Evolutionary conservation across 345 rosid species (phyloP).

Genomic region (Brassica napus): DNA sequence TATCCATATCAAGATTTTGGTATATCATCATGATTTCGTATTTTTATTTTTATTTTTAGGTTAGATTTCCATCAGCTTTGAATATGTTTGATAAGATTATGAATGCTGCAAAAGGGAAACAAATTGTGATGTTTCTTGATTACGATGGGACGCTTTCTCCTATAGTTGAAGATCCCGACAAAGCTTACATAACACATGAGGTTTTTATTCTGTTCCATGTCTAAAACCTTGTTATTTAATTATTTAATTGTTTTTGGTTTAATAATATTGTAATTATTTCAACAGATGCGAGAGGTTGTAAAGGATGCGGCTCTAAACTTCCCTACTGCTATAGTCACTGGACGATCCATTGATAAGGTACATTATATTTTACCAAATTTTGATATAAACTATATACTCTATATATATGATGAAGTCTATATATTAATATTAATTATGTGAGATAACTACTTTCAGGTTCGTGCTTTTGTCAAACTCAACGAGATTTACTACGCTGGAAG

Average conservation of each 20-base stretch:
- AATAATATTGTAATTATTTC: not conserved
- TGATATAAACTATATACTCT: not conserved
- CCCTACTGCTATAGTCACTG: slow-evolving; percentile 95
- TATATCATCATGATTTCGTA: slow-evolving; percentile 4
- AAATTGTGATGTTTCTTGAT: slow-evolving; percentile 91
- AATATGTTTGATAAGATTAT: slow-evolving; percentile 68
- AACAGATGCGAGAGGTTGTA: slow-evolving; percentile 81
- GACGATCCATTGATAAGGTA: slow-evolving; percentile 96
- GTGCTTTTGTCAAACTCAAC: slow-evolving; percentile 69
- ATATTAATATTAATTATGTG: not conserved
- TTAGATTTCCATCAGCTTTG: slow-evolving; percentile 83
- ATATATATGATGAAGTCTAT: not conserved
- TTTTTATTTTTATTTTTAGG: slow-evolving; percentile 38
- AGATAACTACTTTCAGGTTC: slow-evolving; percentile 53
- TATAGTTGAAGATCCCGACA: slow-evolving; percentile 93
- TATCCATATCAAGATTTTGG: not conserved
- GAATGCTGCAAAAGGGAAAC: slow-evolving; percentile 65
- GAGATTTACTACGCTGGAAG: slow-evolving; percentile 95
- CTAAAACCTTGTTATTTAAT: not conserved
- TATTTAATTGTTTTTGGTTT: not conserved
- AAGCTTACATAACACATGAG: slow-evolving; percentile 83
- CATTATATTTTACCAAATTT: slow-evolving; percentile 27
- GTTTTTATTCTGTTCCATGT: slow-evolving; percentile 38
- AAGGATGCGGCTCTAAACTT: slow-evolving; percentile 65
- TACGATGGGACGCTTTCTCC: slow-evolving; percentile 97